phyloP scores from a whole-genome alignment of 2,329 filamentous ascomycete genomes.

The Knoxdaviesia proteae region DNA sequence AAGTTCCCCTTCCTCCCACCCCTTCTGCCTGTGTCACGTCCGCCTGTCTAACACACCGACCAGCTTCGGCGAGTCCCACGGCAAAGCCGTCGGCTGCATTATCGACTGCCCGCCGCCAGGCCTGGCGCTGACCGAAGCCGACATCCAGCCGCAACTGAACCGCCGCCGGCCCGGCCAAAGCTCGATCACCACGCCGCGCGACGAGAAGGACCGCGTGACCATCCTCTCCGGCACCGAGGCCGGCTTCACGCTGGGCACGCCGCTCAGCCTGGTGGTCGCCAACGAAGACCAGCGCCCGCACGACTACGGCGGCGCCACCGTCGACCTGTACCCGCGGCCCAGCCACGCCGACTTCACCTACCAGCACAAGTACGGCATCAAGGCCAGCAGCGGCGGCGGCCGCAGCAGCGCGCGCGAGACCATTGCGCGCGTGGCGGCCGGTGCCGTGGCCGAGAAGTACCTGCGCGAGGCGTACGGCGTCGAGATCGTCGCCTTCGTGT shows the following conservation, averaged over 20 bases:
- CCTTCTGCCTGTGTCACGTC: slow-evolving; percentile 3
- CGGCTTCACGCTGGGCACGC: slow-evolving; percentile 74
- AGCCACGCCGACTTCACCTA: slow-evolving; percentile 96
- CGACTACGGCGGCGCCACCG: slow-evolving; percentile 78
- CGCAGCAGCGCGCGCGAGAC: slow-evolving; percentile 87
- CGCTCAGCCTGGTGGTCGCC: slow-evolving; percentile 67
- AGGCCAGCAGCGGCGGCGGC: slow-evolving; percentile 76
- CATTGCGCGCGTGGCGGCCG: slow-evolving; percentile 78
- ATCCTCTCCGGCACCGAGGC: slow-evolving; percentile 89
- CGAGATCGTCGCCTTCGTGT: slow-evolving; percentile 80
- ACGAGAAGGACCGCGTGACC: slow-evolving; percentile 79
- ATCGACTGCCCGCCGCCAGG: slow-evolving; percentile 83
- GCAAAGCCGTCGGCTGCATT: slow-evolving; percentile 82
- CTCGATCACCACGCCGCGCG: slow-evolving; percentile 71
- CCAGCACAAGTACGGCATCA: slow-evolving; percentile 88
- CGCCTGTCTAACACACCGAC: slow-evolving; percentile 1
- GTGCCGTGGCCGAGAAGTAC: slow-evolving; percentile 87
- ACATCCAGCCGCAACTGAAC: slow-evolving; percentile 90
- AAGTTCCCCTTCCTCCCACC: slow-evolving; percentile 14
- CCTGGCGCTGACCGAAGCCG: slow-evolving; percentile 60
- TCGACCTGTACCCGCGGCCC: slow-evolving; percentile 78
- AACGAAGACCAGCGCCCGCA: slow-evolving; percentile 87
- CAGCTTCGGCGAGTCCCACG: slow-evolving; percentile 50
- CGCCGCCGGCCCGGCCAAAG: slow-evolving; percentile 77
- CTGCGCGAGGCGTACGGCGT: slow-evolving; percentile 59